Conservation (phyloP, 352 stramenopile species). For the Phytophthora cryptogea region DNA sequence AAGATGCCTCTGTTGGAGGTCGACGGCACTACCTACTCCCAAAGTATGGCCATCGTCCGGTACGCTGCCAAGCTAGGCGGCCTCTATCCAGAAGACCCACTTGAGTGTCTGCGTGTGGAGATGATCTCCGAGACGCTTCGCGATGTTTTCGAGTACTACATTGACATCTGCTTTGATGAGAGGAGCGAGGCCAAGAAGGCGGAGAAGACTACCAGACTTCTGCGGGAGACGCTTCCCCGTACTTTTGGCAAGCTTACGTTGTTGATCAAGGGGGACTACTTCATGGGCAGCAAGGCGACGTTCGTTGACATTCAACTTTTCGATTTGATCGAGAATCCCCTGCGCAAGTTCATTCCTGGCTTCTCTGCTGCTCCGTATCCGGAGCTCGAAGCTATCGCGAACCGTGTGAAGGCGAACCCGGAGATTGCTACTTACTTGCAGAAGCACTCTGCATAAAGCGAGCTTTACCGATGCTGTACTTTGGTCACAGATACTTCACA, state of each 20-base stretch:
- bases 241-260: constrained; percentile 36
- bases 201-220: constrained; percentile 44
- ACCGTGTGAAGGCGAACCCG: constrained; percentile 36
- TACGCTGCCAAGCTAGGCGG: constrained; percentile 58
- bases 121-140: constrained; percentile 46
- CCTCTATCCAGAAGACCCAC: constrained; percentile 51
- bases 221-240: constrained; percentile 33
- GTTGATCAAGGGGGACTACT: constrained; percentile 36
- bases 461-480: no score
- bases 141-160: constrained; percentile 31
- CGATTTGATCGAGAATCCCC: constrained; percentile 40
- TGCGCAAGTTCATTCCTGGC: constrained; percentile 26
- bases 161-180: constrained; percentile 38
- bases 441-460: constrained; percentile 24
- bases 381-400: constrained; percentile 42
- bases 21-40: constrained; percentile 42
- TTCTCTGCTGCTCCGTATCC: constrained; percentile 39
- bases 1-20: constrained; percentile 58
- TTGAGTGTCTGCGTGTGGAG: constrained; percentile 48
- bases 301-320: constrained; percentile 53
- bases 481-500: neutral
- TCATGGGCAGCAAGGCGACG: constrained; percentile 40
- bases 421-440: constrained; percentile 39
- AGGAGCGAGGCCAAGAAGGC: constrained; percentile 38
- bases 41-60: constrained; percentile 61